A percentile compares a stretch with the other conserved stretches of the same genome.
Conservation (phyloP, 495 filamentous ascomycete species). For the Penicillium steckii region DNA sequence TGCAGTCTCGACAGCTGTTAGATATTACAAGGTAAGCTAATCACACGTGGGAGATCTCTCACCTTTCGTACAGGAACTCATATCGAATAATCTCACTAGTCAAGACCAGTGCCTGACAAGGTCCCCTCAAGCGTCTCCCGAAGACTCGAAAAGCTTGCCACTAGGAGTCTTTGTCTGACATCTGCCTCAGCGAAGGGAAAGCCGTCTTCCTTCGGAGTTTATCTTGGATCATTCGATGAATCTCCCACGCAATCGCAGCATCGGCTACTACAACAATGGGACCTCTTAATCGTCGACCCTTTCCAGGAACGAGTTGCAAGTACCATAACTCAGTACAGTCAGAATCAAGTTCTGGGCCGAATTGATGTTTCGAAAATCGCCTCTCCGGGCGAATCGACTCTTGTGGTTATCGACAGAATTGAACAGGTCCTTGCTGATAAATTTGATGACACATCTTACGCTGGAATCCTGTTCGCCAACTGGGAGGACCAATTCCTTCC, state of each 20-base stretch:
- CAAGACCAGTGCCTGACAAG: constrained; percentile 23
- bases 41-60: not conserved
- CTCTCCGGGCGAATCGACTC: constrained; percentile 19
- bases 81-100: constrained; percentile 19
- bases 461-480: constrained; percentile 49
- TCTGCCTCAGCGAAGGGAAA: constrained; percentile 20
- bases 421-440: constrained; percentile 26
- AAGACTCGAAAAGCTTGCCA: constrained; percentile 27
- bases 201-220: constrained; percentile 49
- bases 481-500: constrained; percentile 41
- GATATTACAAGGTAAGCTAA: constrained; percentile 34
- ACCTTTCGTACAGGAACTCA: not conserved
- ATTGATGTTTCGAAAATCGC: constrained; percentile 38
- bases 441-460: constrained; percentile 37
- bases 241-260: constrained; percentile 33
- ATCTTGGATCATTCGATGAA: constrained; percentile 41
- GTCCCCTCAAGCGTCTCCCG: constrained; percentile 28
- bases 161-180: constrained; percentile 22
- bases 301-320: constrained; percentile 38
- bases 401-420: constrained; percentile 33
- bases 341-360: constrained; percentile 37
- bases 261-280: constrained; percentile 42
- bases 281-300: constrained; percentile 48
- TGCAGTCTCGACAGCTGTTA: constrained; percentile 12
- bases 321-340: constrained; percentile 26